A percentile compares a stretch with the other conserved stretches of the same genome.
phyloP scores from a whole-genome alignment of 2,329 filamentous ascomycete genomes.

The Aquanectria penicillioides region DNA sequence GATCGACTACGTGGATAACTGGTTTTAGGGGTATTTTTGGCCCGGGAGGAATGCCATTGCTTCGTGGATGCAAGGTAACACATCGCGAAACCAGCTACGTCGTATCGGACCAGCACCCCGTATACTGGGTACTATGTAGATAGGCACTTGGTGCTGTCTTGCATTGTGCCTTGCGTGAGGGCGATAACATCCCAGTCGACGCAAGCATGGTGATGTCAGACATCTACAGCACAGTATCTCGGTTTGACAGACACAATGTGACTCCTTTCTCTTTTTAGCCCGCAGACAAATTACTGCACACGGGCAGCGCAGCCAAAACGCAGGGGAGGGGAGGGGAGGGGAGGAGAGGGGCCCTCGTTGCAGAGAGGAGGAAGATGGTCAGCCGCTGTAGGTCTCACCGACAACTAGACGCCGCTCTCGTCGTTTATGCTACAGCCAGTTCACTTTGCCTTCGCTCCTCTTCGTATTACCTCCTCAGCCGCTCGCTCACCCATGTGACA shows the following conservation, averaged over 20 bases:
- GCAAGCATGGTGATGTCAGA: slow-evolving; percentile 21
- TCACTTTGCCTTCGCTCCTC: background rate
- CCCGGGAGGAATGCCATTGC: background rate
- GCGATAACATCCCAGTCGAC: slow-evolving; percentile 7
- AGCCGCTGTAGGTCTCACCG: background rate
- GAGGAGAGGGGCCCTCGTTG: no score
- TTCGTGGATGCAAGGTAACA: background rate
- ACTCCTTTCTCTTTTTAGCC: background rate
- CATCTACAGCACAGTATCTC: background rate
- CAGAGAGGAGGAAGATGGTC: slow-evolving; percentile 1
- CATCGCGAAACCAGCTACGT: background rate
- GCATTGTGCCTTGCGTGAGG: slow-evolving; percentile 9
- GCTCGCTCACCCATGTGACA: slow-evolving; percentile 21
- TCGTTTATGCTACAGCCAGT: background rate
- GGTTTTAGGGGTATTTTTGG: slow-evolving; percentile 1
- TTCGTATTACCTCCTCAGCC: background rate
- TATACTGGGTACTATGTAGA: background rate
- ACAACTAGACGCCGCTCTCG: background rate
- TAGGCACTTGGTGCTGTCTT: slow-evolving; percentile 4
- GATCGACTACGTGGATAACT: slow-evolving; percentile 9
- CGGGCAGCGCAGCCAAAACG: no score
- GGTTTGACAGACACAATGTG: background rate
- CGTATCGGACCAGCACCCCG: background rate
- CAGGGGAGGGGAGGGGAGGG: no score
- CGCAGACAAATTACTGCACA: background rate